Evolutionary conservation across 73 alveolate genomes (phyloP), one percentile per base, ranked within the genome.

Genomic region (Paramecium bursaria): DNA sequence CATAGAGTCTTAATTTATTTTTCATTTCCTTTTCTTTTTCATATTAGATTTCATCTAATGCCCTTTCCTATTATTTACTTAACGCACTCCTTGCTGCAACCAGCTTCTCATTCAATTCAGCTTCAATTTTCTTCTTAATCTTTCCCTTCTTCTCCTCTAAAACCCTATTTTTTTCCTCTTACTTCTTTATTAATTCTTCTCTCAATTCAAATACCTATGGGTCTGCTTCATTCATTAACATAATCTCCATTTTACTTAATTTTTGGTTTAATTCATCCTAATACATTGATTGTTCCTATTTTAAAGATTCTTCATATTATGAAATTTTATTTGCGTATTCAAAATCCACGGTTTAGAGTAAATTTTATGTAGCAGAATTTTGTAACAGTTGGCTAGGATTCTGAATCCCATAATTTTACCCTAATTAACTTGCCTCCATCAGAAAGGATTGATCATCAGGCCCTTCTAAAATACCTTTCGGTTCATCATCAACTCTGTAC

Each of bases 171-270:
- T 39, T 21, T 21, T 67, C 9, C 10, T 67, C 82, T 13, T 15
- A 21, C 44, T 19, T 0, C 44, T 25, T 33, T 15, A 25, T 35
- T 17, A 17, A 67, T 33, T 31, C 39, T 15, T 67, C 82, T 26
- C 44, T 67, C 22, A 67, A 67, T 67, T 42, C 82, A 67, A 67
- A 67, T 67, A 67, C 33, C 6, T 67, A 44, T 11, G 82, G 82
- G 44, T 67, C 82, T 19, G 60, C 55, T 46, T 67, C 82, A 42
- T 67, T 67, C 82, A 67, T 67, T 14, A 67, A 67, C 1, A 67
- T 67, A 6, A 67, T 5, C 27, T 67, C 82, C 60, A 39, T 67
- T 67, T 67, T 67, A 67, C 44, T 67, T 29, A 67, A 42, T 67
- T 42, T 31, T 10, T 19, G 15, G 13, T 67, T 67, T 2, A 39